These are phyloP conservation scores for Prunus campanulata DNA, from an alignment of 306 rosid genomes.

Conservation along the genomic window DNA sequence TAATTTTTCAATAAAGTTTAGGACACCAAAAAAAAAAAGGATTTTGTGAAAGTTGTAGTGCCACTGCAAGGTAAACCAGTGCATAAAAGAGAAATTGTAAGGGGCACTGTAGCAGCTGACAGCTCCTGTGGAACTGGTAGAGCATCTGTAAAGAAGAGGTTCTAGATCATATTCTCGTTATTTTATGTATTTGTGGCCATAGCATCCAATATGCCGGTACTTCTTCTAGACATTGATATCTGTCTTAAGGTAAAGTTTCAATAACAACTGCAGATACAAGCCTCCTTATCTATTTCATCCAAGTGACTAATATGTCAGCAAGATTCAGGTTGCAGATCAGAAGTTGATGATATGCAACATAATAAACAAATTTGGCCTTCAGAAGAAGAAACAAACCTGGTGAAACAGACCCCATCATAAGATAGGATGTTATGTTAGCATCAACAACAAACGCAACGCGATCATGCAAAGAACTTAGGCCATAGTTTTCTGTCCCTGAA, in stretches of 20 bases:
- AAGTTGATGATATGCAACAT: background rate
- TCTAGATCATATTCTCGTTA: background rate
- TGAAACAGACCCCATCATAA: conserved; percentile 99
- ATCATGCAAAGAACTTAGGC: conserved; percentile 44
- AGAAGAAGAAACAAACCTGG: conserved; percentile 65
- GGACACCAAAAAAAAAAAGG: background rate
- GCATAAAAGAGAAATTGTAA: background rate
- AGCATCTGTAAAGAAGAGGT: background rate
- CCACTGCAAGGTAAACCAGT: background rate
- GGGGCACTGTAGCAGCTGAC: background rate
- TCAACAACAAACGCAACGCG: conserved; percentile 93
- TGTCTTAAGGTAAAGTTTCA: conserved; percentile 1
- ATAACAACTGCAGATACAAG: background rate
- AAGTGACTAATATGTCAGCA: background rate
- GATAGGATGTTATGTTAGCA: conserved; percentile 96
- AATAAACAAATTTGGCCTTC: conserved; percentile 7
- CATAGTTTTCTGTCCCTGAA: conserved; percentile 45
- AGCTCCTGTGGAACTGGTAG: background rate
- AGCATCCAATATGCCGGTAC: background rate
- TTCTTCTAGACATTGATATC: background rate
- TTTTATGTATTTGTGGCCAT: background rate
- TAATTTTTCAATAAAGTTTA: background rate
- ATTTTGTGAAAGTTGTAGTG: background rate
- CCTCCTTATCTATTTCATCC: background rate
- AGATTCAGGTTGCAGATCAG: background rate